phyloP scores from a whole-genome alignment of 2,329 filamentous ascomycete genomes.

The Pseudogymnoascus sp. region DNA sequence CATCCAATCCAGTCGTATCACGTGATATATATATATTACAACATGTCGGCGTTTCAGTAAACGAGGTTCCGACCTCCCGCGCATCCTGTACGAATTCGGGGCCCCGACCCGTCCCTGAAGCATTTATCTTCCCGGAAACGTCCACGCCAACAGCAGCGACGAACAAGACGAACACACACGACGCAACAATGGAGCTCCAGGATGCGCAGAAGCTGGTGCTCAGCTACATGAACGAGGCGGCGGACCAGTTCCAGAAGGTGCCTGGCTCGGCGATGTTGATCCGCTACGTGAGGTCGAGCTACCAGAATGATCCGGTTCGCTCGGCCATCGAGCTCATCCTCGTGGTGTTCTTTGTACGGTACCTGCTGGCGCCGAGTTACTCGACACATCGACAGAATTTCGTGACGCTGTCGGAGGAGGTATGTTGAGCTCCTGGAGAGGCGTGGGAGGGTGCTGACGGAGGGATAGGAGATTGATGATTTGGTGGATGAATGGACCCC shows the following conservation, averaged over 20 bases:
- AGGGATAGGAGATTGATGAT: conserved; percentile 76
- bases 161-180: no score
- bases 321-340: conserved; percentile 89
- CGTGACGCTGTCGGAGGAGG: conserved; percentile 79
- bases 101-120: no score
- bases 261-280: conserved; percentile 91
- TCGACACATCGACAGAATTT: conserved; percentile 84
- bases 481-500: conserved; percentile 94
- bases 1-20: no score
- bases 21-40: background rate
- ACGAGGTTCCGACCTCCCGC: conserved; percentile 1
- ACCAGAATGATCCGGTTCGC: conserved; percentile 92
- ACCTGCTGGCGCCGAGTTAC: conserved; percentile 86
- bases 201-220: conserved; percentile 49
- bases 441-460: background rate
- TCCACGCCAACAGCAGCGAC: no score
- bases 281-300: conserved; percentile 92
- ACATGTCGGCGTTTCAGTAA: background rate
- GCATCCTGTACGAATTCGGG: background rate
- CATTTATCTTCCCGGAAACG: no score
- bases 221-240: conserved; percentile 44
- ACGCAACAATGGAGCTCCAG: conserved; percentile 60
- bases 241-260: conserved; percentile 73
- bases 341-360: conserved; percentile 91
- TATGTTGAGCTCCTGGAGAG: conserved; percentile 22